Percentiles rank a stretch among this genome's conserved stretches.
These are phyloP conservation scores for Centaurea solstitialis DNA, from an alignment of 129 eudicot species.

Conservation along the genomic window DNA sequence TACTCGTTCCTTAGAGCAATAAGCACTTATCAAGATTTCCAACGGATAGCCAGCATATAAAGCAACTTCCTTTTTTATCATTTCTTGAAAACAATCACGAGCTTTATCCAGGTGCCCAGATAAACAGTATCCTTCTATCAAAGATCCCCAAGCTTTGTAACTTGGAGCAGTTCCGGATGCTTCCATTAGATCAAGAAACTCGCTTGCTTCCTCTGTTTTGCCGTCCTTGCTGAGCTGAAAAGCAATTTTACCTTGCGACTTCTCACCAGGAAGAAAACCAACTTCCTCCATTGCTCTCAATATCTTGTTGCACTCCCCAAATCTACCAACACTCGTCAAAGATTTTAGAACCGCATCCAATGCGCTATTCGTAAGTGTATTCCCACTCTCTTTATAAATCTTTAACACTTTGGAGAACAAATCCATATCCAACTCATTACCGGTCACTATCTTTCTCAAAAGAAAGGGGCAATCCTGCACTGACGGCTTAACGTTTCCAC, in stretches of 20 bases:
- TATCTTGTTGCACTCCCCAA: slow-evolving; percentile 58
- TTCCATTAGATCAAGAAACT: slow-evolving; percentile 48
- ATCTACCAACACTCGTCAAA: slow-evolving; percentile 71
- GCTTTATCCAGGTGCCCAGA: slow-evolving; percentile 70
- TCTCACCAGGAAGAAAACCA: slow-evolving; percentile 50
- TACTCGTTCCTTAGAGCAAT: slow-evolving; percentile 53
- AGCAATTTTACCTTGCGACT: slow-evolving; percentile 49
- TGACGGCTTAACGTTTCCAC: slow-evolving; percentile 59
- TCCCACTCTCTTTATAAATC: slow-evolving; percentile 53
- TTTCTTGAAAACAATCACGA: slow-evolving; percentile 41
- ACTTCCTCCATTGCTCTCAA: slow-evolving; percentile 63
- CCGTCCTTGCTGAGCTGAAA: slow-evolving; percentile 53
- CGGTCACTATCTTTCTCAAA: slow-evolving; percentile 65
- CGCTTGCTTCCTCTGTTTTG: slow-evolving; percentile 46
- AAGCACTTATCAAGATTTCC: slow-evolving; percentile 50
- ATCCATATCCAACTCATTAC: slow-evolving; percentile 60
- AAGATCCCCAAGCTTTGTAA: slow-evolving; percentile 48
- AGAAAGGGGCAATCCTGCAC: slow-evolving; percentile 54
- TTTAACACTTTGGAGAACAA: slow-evolving; percentile 58
- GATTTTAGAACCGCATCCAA: slow-evolving; percentile 66
- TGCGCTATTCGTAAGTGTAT: slow-evolving; percentile 36
- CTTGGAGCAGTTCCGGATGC: slow-evolving; percentile 29
- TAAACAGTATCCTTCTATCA: slow-evolving; percentile 66
- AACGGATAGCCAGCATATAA: slow-evolving; percentile 50
- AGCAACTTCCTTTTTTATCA: slow-evolving; percentile 48